Conservation (phyloP, 352 stramenopile species). For the Phytophthora sojae region DNA sequence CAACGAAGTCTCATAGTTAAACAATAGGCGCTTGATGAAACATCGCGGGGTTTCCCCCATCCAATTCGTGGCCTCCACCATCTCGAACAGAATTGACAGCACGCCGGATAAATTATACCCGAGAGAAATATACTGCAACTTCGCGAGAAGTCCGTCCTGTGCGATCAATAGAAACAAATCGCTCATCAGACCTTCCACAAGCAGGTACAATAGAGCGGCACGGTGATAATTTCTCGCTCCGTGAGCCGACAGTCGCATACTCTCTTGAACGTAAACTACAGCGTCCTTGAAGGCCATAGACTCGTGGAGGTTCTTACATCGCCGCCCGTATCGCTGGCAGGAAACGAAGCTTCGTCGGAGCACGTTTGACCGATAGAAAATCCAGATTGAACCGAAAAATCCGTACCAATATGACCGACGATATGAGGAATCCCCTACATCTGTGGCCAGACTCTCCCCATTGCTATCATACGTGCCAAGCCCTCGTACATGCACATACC, state of each 20-base stretch:
- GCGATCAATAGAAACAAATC: slow-evolving; percentile 19
- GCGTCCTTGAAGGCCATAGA: slow-evolving; percentile 6
- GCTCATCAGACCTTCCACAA: slow-evolving; percentile 19
- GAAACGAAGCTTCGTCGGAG: slow-evolving; percentile 10
- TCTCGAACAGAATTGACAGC: slow-evolving; percentile 14
- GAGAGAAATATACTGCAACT: slow-evolving; percentile 25
- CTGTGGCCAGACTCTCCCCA: slow-evolving; percentile 4
- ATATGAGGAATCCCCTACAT: slow-evolving; percentile 5
- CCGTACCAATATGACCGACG: slow-evolving; percentile 19
- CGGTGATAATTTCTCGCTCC: slow-evolving; percentile 22
- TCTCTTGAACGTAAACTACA: slow-evolving; percentile 14
- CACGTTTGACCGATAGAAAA: slow-evolving; percentile 10
- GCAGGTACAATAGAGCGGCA: slow-evolving; percentile 12
- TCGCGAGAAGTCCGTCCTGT: slow-evolving; percentile 21
- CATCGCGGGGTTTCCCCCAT: slow-evolving; percentile 3
- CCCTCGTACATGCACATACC: slow-evolving; percentile 16
- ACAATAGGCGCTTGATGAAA: slow-evolving; percentile 18
- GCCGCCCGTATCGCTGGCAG: slow-evolving; percentile 9
- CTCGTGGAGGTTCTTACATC: slow-evolving; percentile 4
- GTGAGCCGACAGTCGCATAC: slow-evolving; percentile 10
- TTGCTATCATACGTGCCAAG: slow-evolving; percentile 23
- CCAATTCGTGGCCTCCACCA: slow-evolving; percentile 12
- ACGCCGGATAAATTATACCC: slow-evolving; percentile 5
- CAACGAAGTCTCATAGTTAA: slow-evolving; percentile 25
- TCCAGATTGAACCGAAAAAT: slow-evolving; percentile 13